These are phyloP conservation scores for Penicillium verrucosum DNA, from an alignment of 2,329 filamentous ascomycete genomes.

Conservation along the genomic window DNA sequence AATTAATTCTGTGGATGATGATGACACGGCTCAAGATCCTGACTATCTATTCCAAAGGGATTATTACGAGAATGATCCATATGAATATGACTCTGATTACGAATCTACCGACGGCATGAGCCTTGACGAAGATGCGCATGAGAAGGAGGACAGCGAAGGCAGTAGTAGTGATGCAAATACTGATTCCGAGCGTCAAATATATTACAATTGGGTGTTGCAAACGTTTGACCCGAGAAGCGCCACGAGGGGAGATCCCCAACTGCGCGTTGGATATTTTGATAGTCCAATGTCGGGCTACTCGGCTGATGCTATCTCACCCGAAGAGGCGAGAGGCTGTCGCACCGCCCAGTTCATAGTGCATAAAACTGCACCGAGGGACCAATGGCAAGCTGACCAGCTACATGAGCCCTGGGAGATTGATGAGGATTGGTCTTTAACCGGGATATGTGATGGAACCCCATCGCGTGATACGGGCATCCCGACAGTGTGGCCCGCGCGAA, in stretches of 20 bases:
- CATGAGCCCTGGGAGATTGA: slow-evolving; percentile 9
- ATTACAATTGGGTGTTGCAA: background rate
- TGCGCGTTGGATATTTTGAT: background rate
- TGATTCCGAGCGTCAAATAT: background rate
- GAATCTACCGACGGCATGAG: background rate
- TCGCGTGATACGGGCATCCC: slow-evolving; percentile 6
- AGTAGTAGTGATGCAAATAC: background rate
- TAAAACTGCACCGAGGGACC: background rate
- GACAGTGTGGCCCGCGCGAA: slow-evolving; percentile 1
- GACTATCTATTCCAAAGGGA: background rate
- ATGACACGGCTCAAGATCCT: background rate
- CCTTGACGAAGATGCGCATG: background rate
- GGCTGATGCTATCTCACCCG: slow-evolving; percentile 9
- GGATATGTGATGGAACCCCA: slow-evolving; percentile 11
- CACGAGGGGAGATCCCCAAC: background rate
- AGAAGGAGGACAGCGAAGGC: background rate
- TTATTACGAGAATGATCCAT: background rate
- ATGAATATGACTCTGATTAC: slow-evolving; percentile 10
- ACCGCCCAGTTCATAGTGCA: slow-evolving; percentile 16
- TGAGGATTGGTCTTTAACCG: slow-evolving; percentile 14
- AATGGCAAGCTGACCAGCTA: background rate
- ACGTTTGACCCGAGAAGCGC: background rate
- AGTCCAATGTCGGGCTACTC: slow-evolving; percentile 2
- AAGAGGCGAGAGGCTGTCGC: slow-evolving; percentile 15
- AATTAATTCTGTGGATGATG: background rate